phyloP scores from a whole-genome alignment of 768 basidiomycete genomes.

The Auricularia cornea region DNA sequence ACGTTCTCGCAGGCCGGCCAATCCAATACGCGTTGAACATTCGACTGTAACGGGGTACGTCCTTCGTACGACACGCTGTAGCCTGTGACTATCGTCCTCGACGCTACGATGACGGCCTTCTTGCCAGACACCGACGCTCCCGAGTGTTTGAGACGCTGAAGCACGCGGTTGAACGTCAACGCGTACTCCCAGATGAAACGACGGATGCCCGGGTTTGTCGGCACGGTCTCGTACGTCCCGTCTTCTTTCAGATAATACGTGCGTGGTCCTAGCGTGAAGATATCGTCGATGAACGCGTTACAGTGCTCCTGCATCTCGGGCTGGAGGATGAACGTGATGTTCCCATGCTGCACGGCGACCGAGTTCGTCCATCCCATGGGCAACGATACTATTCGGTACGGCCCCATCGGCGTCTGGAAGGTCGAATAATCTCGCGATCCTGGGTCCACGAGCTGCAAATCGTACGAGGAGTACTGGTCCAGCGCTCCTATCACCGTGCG shows the following conservation, averaged over 20 bases:
- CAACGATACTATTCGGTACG: slow-evolving; percentile 21
- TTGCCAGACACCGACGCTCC: slow-evolving; percentile 30
- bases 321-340: slow-evolving; percentile 30
- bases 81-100: slow-evolving; percentile 25
- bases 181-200: slow-evolving; percentile 35
- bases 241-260: slow-evolving; percentile 20
- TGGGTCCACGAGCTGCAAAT: slow-evolving; percentile 23
- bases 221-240: slow-evolving; percentile 28
- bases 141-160: slow-evolving; percentile 29
- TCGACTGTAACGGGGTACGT: slow-evolving; percentile 18
- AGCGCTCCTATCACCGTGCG: slow-evolving; percentile 16
- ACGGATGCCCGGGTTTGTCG: slow-evolving; percentile 27
- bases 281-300: slow-evolving; percentile 32
- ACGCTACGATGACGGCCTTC: slow-evolving; percentile 25
- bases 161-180: slow-evolving; percentile 25
- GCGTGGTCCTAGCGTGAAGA: slow-evolving; percentile 24
- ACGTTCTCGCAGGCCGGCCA: slow-evolving; percentile 14
- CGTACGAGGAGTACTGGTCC: slow-evolving; percentile 15
- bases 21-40: slow-evolving; percentile 16
- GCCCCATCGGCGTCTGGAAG: slow-evolving; percentile 32
- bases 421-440: slow-evolving; percentile 31
- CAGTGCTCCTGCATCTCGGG: slow-evolving; percentile 31
- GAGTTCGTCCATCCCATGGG: slow-evolving; percentile 38
- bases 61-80: slow-evolving; percentile 31
- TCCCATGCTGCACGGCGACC: slow-evolving; percentile 31